A percentile compares a stretch with the other conserved stretches of the same genome.
These are phyloP conservation scores for Termitomyces sp. DNA, from an alignment of 768 basidiomycete genomes.

Conservation along the genomic window DNA sequence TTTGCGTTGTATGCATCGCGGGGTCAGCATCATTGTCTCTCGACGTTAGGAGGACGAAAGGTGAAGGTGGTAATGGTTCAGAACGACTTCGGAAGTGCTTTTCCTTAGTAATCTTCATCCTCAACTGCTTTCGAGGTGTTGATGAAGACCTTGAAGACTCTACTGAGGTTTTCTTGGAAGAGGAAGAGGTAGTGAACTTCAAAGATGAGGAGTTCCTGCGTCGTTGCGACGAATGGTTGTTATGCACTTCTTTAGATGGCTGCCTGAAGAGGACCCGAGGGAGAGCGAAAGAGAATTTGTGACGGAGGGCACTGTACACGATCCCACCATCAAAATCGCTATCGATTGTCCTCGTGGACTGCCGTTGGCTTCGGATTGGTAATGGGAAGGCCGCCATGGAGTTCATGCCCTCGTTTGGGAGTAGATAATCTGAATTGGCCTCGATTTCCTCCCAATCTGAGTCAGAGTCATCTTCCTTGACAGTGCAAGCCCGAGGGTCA, in stretches of 20 bases:
- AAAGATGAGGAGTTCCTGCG: background rate
- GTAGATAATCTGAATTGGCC: constrained; percentile 9
- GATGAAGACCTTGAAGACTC: background rate
- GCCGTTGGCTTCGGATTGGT: constrained; percentile 1
- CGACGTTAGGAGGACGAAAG: constrained; percentile 7
- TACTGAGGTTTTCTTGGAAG: background rate
- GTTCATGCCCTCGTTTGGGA: constrained; percentile 14
- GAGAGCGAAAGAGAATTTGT: constrained; percentile 7
- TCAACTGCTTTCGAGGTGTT: background rate
- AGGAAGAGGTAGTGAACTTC: background rate
- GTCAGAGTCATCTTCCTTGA: constrained; percentile 10
- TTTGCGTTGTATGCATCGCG: background rate
- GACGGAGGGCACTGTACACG: background rate
- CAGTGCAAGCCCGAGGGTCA: background rate
- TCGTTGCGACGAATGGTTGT: background rate
- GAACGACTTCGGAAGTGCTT: constrained; percentile 2
- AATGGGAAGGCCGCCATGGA: background rate
- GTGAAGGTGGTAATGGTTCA: constrained; percentile 7
- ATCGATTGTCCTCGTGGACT: background rate
- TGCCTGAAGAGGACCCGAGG: constrained; percentile 10
- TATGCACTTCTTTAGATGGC: background rate
- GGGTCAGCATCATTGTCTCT: background rate
- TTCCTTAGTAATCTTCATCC: background rate
- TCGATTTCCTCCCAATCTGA: constrained; percentile 19
- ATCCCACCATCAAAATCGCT: constrained; percentile 1